Conservation (phyloP, 73 alveolate genomes). For the Symbiodinium natans region DNA sequence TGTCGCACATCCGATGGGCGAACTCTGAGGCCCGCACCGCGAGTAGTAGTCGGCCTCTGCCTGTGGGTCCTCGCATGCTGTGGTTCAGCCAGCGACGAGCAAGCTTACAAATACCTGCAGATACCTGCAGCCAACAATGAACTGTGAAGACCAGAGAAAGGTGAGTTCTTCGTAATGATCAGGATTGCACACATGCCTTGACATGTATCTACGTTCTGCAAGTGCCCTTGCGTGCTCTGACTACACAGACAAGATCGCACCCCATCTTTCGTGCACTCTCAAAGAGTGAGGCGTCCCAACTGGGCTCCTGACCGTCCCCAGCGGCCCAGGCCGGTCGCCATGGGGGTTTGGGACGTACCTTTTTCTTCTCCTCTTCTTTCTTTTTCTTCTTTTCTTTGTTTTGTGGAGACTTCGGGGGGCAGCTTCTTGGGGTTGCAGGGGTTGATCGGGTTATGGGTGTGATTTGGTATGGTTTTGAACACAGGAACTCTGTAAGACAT, state of each 20-base stretch:
- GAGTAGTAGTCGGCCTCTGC: slow-evolving; percentile 64
- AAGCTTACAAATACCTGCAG: neutral
- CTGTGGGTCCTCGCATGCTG: slow-evolving; percentile 17
- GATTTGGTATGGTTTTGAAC: neutral
- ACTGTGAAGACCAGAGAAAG: no score
- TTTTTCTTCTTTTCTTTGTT: neutral
- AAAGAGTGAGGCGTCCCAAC: neutral
- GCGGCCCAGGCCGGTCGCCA: slow-evolving; percentile 36
- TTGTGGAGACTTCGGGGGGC: no score
- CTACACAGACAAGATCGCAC: no score
- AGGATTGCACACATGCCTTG: no score
- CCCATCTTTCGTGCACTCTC: neutral
- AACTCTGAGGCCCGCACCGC: slow-evolving; percentile 9
- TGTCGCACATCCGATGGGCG: no score
- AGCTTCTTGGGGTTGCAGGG: no score
- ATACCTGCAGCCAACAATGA: neutral
- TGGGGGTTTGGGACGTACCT: slow-evolving; percentile 64
- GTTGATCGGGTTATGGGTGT: no score
- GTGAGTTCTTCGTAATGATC: no score
- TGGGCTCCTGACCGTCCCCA: slow-evolving; percentile 31
- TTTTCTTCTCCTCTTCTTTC: neutral
- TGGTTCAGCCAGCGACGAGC: no score
- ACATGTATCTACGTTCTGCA: no score
- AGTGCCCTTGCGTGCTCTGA: no score
- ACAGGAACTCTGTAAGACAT: neutral